Conservation (phyloP, 2,329 filamentous ascomycete species). For the Ilyonectria robusta region DNA sequence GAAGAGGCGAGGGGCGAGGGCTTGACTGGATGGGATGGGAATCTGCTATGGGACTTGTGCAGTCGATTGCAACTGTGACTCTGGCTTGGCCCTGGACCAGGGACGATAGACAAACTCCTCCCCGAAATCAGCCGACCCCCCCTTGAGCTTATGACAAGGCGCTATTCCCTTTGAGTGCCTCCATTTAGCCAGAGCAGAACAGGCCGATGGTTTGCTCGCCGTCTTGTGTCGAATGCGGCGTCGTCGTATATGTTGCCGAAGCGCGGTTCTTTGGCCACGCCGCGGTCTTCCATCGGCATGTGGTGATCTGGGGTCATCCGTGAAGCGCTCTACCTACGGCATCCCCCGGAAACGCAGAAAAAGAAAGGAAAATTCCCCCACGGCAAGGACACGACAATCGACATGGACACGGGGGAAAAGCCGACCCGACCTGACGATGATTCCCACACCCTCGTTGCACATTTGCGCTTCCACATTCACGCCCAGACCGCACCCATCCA, state of each 20-base stretch:
- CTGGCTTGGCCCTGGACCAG: not conserved
- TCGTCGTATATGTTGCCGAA: conserved; percentile 4
- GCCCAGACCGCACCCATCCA: not conserved
- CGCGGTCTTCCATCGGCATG: conserved; percentile 10
- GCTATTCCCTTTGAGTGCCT: conserved; percentile 21
- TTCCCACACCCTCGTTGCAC: conserved; percentile 3
- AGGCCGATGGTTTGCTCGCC: not conserved
- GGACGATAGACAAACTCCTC: conserved; percentile 23
- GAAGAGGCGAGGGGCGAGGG: conserved; percentile 2
- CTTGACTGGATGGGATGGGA: conserved; percentile 10
- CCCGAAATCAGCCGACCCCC: conserved; percentile 31
- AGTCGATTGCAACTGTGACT: not conserved
- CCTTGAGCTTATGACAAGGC: not conserved
- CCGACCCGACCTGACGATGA: not conserved
- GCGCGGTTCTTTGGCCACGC: not conserved
- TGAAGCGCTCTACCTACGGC: conserved; percentile 1
- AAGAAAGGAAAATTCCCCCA: conserved; percentile 11
- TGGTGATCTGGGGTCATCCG: conserved; percentile 5
- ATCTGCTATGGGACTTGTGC: conserved; percentile 8
- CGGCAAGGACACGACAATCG: conserved; percentile 15
- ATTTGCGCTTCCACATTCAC: conserved; percentile 1
- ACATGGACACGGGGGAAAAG: conserved; percentile 5
- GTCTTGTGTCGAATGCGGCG: not conserved
- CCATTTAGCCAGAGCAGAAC: not conserved
- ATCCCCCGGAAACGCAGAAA: conserved; percentile 7